Base-by-base conservation (phyloP, 768 basidiomycete genomes). In the Trametes maxima region DNA sequence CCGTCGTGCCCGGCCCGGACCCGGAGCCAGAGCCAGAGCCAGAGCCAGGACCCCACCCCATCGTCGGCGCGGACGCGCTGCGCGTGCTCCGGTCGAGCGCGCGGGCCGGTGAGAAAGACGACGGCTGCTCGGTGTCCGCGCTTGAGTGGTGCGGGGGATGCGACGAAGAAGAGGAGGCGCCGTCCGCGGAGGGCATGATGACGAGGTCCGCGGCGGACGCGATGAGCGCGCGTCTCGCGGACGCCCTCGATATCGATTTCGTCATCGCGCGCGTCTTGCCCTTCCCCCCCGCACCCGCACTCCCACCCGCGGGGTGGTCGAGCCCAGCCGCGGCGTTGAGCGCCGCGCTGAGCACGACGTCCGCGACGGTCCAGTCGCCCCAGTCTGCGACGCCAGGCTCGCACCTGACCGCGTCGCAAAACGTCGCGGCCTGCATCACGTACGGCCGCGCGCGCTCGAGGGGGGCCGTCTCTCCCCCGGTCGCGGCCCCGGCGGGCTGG, bases 291-390 rank as follows among this genome's bases (percentile, higher is more conserved):
- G 13, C 44, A 3, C 36, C 44, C 36, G 58, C 19, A 12, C 44
- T 57, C n/a, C 35, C 59, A 35, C 45, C 50, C 47, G 43, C 35
- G 25, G 24, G 6, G 11, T 44, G n/a, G 12, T 36, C 22, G 19
- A 53, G 14, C 2, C 12, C 12, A 51, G 35, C 39, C 17, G 62
- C 60, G 0, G 68, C 66, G 54, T 78, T 77, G n/a, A 78, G 72
- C 6, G 65, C 67, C 11, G 75, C 76, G 46, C 70, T 70, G 3
- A 78, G 67, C 1, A 78, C 59, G 44, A 72, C 55, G 53, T 78
- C 77, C 3, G 72, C 69, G 24, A 78, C 64, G 3, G 72, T 70
- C 72, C 72, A 76, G 42, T 72, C 70, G n/a, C 62, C 56, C 39
- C 60, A 55, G 59, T 53, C 54, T 24, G 55, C 49, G 43, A 55